A percentile compares a stretch with the other conserved stretches of the same genome.
phyloP scores from a whole-genome alignment of 2,329 filamentous ascomycete species.

The Fusarium tricinctum region DNA sequence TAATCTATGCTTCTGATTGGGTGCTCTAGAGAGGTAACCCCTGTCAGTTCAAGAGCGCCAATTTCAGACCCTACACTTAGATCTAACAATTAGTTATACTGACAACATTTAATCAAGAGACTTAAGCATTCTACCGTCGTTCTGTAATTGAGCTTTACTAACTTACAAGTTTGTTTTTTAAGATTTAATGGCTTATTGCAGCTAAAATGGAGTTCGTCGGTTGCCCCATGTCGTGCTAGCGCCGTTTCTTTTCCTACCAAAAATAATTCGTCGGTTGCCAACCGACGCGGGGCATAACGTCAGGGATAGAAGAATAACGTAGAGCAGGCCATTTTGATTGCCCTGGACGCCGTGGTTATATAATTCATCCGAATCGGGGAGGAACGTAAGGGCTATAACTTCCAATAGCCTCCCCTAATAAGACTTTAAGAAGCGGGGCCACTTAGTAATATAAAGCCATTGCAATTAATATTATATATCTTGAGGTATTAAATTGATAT shows the following conservation, averaged over 20 bases:
- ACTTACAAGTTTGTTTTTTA: background rate
- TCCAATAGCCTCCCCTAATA: no score
- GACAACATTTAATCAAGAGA: background rate
- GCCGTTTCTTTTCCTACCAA: constrained; percentile 6
- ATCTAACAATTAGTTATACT: background rate
- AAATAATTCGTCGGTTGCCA: constrained; percentile 11
- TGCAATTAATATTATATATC: no score
- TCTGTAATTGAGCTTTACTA: background rate
- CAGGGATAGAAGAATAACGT: no score
- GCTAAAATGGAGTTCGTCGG: background rate
- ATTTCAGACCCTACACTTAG: background rate
- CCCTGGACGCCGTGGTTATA: no score
- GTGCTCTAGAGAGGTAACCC: background rate
- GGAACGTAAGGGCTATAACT: no score
- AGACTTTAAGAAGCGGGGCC: no score
- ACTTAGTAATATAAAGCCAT: no score
- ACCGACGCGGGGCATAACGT: constrained; percentile 1
- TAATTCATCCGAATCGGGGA: no score
- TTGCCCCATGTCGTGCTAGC: constrained; percentile 3
- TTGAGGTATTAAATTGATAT: no score
- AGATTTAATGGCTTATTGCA: background rate
- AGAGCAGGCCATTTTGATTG: no score
- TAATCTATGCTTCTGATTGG: background rate
- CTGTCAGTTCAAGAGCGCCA: background rate
- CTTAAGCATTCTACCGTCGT: background rate